Evolutionary conservation across 2,329 filamentous ascomycete genomes (phyloP), one percentile per base, ranked within the genome.

Genomic region (Erysiphe pulchra): DNA sequence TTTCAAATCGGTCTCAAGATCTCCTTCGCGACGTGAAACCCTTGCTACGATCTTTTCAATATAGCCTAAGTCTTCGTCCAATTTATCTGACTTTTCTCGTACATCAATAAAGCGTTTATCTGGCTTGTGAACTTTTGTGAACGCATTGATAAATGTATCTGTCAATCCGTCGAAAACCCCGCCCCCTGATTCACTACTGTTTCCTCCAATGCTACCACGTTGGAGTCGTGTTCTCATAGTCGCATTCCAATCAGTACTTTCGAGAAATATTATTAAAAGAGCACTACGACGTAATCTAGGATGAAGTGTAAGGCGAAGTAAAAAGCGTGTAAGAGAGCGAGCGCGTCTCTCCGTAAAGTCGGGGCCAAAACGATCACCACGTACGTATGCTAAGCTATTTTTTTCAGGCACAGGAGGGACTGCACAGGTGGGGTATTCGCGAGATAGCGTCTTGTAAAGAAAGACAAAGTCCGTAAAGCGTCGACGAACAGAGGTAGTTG

Each of bases 401-500:
- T 95, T 98, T 64, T 95, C 90, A 45, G 90, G 90, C 46, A 98
- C 69, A 42, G 90, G 90, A 30, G 90, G 90, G 3, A 98, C 83
- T 42, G 90, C 90, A 61, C 80, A 83, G 64, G 84, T 82, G 48
- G 85, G 83, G 56, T 84, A 95, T 60, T 94, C 86, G 59, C 77
- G 77, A 51, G 71, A 76, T 45, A 98, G 75, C 31, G 82, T 78
- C 63, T 92, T 94, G 66, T 83, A 94, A 50, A 98, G 75, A 60
- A 93, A 98, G 54, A 92, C 79, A 59, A 98, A 98, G 65, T 98
- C 90, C 54, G 87, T 95, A 64, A 94, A 98, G 57, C 90, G 83
- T 53, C 90, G 76, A 50, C 90, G 81, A 50, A 92, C 80, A 24
- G 70, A 69, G 50, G 84, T 85, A 17, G 77, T 75, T 33, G 80